Evolutionary conservation across 108 stramenopile genomes (phyloP), one percentile per base, ranked within the genome.

Genomic region (Licmophora abbreviata): DNA sequence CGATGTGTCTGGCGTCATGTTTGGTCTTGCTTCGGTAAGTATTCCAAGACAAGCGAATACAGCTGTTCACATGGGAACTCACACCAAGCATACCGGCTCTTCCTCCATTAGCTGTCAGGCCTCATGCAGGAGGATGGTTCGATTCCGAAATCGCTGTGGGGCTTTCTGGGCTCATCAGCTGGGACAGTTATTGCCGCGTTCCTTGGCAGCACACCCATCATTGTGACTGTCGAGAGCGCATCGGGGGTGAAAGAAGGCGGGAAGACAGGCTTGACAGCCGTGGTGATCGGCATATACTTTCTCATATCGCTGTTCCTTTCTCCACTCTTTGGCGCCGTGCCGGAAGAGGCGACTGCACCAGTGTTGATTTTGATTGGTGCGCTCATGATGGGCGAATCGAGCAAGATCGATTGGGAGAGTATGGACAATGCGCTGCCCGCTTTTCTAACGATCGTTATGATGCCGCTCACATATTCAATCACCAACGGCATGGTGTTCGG

Each of bases 381-480:
- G 15, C 52, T 90, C 25, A 88, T 88, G 86, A 67, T 68, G 29
- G 58, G 68, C 24, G 51, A 64, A 43, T 44, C 80, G 18, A 55
- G 54, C 28, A 54, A 79, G 22, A 66, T 94, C 46, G 77, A 90
- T 29, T 94, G 83, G 81, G 49, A 83, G 18, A 59, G 74, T 51
- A 66, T 70, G 31, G 46, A 63, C 18, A 71, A 86, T 34, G 84
- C 86, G 8, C 54, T 81, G 14, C 67, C 86, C 17, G 93, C 86
- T 14, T 94, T 94, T 59, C 25, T 88, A 17, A 89, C 85, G 9
- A 52, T 88, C 18, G 76, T 81, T n/a, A 44, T 86, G 30, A 91
- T 94, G 89, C 86, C 88, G 7, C 58, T 82, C 63, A 82, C 80
- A n/a, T 82, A 86, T 47, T 68, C 66, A 38, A 86, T 86, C 29